A percentile compares a stretch with the other conserved stretches of the same genome.
Conservation (phyloP, 306 rosid species). For the Castanopsis chinensis region DNA sequence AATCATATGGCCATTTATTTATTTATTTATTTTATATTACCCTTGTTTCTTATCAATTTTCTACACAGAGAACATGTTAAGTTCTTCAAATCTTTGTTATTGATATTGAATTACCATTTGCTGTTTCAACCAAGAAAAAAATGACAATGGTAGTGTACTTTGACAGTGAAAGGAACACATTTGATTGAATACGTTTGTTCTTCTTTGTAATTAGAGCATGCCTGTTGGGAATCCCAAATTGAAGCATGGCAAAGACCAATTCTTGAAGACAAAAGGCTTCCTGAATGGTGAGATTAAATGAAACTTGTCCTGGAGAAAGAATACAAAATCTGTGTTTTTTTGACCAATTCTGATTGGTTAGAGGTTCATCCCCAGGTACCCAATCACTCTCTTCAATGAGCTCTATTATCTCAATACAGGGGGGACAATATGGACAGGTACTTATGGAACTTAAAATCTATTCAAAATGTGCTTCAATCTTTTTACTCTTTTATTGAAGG, state of each 20-base stretch:
- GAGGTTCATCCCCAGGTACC: slow-evolving; percentile 65
- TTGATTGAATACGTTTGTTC: neutral
- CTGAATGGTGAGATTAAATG: slow-evolving; percentile 72
- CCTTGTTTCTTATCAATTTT: too few species aligned
- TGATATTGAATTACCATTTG: neutral
- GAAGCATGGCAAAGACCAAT: slow-evolving; percentile 95
- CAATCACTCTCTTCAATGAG: slow-evolving; percentile 85
- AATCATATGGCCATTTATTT: neutral
- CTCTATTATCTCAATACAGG: slow-evolving; percentile 89
- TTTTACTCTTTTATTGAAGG: neutral
- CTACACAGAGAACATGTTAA: too few species aligned
- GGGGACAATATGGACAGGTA: slow-evolving; percentile 96
- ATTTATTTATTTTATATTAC: neutral
- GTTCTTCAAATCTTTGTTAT: neutral
- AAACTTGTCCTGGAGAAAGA: slow-evolving; percentile 9
- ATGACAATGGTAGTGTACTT: slow-evolving; percentile 9
- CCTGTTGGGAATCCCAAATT: slow-evolving; percentile 80
- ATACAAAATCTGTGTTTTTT: neutral
- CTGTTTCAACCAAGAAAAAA: neutral
- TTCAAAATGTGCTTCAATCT: neutral
- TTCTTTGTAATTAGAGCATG: slow-evolving; percentile 46
- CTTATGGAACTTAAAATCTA: slow-evolving; percentile 3
- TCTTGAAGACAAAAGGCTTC: slow-evolving; percentile 85
- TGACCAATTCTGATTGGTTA: slow-evolving; percentile 19
- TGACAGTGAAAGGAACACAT: neutral